phyloP scores from a whole-genome alignment of 768 basidiomycete genomes.

The Boletus huronensis region DNA sequence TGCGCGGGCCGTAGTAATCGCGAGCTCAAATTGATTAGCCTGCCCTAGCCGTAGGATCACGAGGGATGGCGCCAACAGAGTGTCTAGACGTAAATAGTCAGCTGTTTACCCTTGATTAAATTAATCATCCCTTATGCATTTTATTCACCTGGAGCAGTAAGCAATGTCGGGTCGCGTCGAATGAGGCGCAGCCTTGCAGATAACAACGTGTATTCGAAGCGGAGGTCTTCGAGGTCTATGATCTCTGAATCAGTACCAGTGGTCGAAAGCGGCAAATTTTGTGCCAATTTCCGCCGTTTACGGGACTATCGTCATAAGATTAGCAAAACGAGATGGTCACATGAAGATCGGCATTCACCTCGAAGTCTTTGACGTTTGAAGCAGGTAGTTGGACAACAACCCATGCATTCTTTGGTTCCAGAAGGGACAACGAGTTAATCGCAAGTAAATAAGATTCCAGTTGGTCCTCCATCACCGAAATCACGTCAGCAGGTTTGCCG shows the following conservation, averaged over 20 bases:
- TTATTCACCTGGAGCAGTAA: constrained; percentile 61
- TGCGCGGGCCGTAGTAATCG: constrained; percentile 70
- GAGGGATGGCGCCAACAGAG: constrained; percentile 53
- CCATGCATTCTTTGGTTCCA: constrained; percentile 82
- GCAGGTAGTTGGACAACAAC: constrained; percentile 59
- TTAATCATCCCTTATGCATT: constrained; percentile 6
- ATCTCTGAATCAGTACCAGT: constrained; percentile 68
- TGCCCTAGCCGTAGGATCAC: constrained; percentile 80
- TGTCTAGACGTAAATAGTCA: constrained; percentile 39
- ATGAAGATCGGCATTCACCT: constrained; percentile 33
- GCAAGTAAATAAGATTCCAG: constrained; percentile 80
- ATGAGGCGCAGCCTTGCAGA: constrained; percentile 76
- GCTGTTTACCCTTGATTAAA: constrained; percentile 8
- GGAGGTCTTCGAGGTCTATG: constrained; percentile 74
- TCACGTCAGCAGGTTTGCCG: constrained; percentile 34
- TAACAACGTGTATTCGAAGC: constrained; percentile 72
- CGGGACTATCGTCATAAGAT: constrained; percentile 43
- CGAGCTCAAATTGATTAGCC: constrained; percentile 71
- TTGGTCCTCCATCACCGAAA: constrained; percentile 59
- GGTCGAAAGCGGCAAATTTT: constrained; percentile 74
- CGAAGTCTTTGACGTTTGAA: constrained; percentile 44
- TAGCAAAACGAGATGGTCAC: constrained; percentile 15
- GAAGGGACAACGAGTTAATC: constrained; percentile 82
- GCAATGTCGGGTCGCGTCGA: constrained; percentile 57
- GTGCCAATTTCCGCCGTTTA: constrained; percentile 70